Conservation (phyloP, 352 stramenopile species). For the Pythium insidiosum region DNA sequence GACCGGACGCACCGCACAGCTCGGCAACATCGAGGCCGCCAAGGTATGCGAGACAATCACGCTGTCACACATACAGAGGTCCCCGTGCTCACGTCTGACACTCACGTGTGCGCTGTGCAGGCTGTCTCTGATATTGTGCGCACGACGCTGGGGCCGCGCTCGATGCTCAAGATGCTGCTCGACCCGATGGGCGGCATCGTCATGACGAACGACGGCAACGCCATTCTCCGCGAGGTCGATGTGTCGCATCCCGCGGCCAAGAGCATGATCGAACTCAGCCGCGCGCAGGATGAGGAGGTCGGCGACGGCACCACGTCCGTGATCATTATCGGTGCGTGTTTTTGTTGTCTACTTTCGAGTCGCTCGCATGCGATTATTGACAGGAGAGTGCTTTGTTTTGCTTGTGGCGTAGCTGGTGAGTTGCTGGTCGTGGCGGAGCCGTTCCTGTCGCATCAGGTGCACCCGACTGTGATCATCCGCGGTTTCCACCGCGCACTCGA, state of each 20-base stretch:
- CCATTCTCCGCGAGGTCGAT: constrained; percentile 98
- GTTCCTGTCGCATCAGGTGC: constrained; percentile 95
- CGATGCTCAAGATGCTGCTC: constrained; percentile 99
- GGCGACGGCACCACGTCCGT: constrained; percentile 99
- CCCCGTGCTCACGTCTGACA: too few species aligned
- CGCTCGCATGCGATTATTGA: neutral
- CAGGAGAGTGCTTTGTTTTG: neutral
- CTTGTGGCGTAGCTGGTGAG: constrained; percentile 82
- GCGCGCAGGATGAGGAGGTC: constrained; percentile 99
- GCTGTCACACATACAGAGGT: too few species aligned
- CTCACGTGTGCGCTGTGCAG: constrained; percentile 15
- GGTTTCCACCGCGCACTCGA: constrained; percentile 89
- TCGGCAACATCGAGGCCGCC: constrained; percentile 97
- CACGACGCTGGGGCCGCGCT: constrained; percentile 97
- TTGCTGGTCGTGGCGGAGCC: constrained; percentile 96
- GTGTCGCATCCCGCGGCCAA: constrained; percentile 97
- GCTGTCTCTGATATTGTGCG: constrained; percentile 98
- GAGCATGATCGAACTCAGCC: constrained; percentile 99
- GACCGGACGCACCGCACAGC: constrained; percentile 95
- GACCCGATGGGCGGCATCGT: constrained; percentile 99
- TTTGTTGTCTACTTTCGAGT: neutral
- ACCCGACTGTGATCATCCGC: constrained; percentile 97
- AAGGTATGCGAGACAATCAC: constrained; percentile 75
- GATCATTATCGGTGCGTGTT: constrained; percentile 92
- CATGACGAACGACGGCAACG: constrained; percentile 99